Percentiles rank a stretch among this genome's conserved stretches.
Conservation (phyloP, 2,329 filamentous ascomycete species). For the Atkinsonella texensis region DNA sequence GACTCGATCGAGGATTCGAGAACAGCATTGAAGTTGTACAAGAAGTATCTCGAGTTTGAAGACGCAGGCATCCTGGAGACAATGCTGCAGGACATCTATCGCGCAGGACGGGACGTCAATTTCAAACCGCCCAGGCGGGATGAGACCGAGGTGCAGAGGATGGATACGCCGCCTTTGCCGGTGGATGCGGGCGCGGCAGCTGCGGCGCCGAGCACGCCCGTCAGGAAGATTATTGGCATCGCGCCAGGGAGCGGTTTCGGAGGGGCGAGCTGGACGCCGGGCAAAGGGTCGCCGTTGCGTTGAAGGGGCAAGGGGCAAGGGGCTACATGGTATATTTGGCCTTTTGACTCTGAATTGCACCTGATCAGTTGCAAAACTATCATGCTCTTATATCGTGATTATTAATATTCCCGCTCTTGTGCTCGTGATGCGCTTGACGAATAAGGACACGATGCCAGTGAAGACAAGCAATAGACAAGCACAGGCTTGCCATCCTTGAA, state of each 20-base stretch:
- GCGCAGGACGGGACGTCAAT: constrained; percentile 33
- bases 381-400: no score
- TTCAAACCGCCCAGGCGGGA: constrained; percentile 40
- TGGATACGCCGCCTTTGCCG: constrained; percentile 42
- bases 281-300: constrained; percentile 29
- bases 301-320: not conserved
- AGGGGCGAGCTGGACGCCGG: constrained; percentile 32
- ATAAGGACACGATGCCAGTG: no score
- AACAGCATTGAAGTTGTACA: constrained; percentile 77
- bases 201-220: constrained; percentile 34
- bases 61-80: constrained; percentile 74
- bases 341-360: not conserved
- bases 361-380: no score
- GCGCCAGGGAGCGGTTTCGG: constrained; percentile 25
- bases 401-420: no score
- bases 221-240: constrained; percentile 25
- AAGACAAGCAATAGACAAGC: no score
- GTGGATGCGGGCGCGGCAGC: constrained; percentile 18
- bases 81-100: constrained; percentile 81
- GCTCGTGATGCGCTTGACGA: no score
- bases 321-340: no score
- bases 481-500: not conserved
- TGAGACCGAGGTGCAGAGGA: constrained; percentile 30
- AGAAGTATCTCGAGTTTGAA: constrained; percentile 80
- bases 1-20: constrained; percentile 93